phyloP scores from a whole-genome alignment of 2,329 filamentous ascomycete genomes.

The Fusarium albosuccineum region DNA sequence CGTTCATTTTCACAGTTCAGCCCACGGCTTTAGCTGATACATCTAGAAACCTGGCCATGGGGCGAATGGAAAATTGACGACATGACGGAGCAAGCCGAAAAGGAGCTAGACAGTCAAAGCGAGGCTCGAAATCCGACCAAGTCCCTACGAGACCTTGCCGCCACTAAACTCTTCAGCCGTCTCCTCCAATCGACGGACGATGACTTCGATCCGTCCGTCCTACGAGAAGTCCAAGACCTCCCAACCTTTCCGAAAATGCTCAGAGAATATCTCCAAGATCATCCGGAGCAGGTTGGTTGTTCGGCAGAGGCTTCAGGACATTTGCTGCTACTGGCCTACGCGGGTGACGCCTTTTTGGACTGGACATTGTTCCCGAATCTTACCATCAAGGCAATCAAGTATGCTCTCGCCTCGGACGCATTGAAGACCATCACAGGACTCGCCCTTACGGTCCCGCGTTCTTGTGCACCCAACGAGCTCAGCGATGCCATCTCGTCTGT shows the following conservation, averaged over 20 bases:
- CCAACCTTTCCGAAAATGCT: conserved; percentile 1
- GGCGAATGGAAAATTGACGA: conserved; percentile 2
- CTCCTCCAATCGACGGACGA: neutral
- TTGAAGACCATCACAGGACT: neutral
- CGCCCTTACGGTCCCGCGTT: neutral
- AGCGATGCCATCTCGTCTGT: conserved; percentile 7
- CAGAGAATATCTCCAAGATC: neutral
- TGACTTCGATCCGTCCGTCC: conserved; percentile 3
- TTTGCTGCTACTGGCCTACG: conserved; percentile 8
- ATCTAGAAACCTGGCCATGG: conserved; percentile 16
- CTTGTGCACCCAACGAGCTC: neutral
- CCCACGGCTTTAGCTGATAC: neutral
- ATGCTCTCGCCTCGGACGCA: neutral
- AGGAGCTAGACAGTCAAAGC: neutral
- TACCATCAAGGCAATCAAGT: neutral
- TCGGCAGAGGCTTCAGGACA: neutral
- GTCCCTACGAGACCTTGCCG: conserved; percentile 6
- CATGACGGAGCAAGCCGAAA: neutral
- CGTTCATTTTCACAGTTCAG: neutral
- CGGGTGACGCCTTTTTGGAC: neutral
- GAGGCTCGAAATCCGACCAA: neutral
- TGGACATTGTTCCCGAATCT: conserved; percentile 7
- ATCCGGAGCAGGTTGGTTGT: neutral
- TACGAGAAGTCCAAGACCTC: neutral
- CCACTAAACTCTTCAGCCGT: neutral